A percentile compares a stretch with the other conserved stretches of the same genome.
Evolutionary conservation across 176 grass and related monocot species (phyloP).

Genomic region (Oryza rufipogon): DNA sequence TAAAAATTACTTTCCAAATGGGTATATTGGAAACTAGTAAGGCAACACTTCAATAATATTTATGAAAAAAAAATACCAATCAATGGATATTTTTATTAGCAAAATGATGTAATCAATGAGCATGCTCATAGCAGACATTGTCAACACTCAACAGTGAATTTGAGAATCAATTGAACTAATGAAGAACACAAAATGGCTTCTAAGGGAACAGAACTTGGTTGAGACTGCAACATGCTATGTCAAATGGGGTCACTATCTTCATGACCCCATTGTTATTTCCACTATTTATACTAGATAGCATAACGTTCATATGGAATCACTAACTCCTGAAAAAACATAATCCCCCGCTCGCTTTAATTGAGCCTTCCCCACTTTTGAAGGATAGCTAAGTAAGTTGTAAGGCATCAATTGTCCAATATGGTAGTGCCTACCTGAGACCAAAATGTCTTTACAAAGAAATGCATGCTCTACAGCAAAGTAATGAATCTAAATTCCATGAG

Average conservation of each 20-base stretch:
- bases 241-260: not conserved
- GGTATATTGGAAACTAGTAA: slow-evolving; percentile 4
- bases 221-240: slow-evolving; percentile 17
- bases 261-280: not conserved
- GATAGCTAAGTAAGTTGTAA: not conserved
- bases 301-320: slow-evolving; percentile 21
- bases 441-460: not conserved
- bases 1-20: slow-evolving; percentile 36
- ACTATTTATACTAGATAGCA: not conserved
- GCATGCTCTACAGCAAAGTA: not conserved
- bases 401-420: slow-evolving; percentile 4
- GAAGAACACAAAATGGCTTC: not conserved
- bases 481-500: not conserved
- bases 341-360: not conserved
- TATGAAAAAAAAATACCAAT: not conserved
- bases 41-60: not conserved
- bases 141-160: not conserved
- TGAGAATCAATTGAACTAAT: not conserved
- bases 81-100: too few species aligned
- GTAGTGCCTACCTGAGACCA: not conserved
- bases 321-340: not conserved
- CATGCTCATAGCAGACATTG: slow-evolving; percentile 9
- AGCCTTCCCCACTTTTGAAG: not conserved
- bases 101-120: too few species aligned
- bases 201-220: slow-evolving; percentile 8